Conservation (phyloP, 2,329 filamentous ascomycete genomes). For the Fusarium torulosum region DNA sequence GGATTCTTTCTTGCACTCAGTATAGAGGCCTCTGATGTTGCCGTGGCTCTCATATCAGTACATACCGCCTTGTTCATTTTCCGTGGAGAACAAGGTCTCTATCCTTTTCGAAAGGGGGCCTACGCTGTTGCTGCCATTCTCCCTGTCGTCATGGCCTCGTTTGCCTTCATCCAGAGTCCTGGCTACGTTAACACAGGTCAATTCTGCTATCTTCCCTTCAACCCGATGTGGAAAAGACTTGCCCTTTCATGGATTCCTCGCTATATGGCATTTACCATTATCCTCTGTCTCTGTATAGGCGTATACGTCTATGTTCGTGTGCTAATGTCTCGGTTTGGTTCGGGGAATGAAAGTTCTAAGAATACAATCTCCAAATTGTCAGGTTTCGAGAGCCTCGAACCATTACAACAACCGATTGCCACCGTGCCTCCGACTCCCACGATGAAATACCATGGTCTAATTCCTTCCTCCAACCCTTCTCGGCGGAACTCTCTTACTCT, state of each 20-base stretch:
- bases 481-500: conserved; percentile 20
- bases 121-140: conserved; percentile 69
- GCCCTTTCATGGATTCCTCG: conserved; percentile 80
- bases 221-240: conserved; percentile 76
- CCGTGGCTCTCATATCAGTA: conserved; percentile 78
- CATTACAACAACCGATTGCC: conserved; percentile 7
- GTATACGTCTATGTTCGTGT: conserved; percentile 77
- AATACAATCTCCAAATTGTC: conserved; percentile 32
- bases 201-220: conserved; percentile 76
- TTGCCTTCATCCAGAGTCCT: conserved; percentile 71
- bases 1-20: conserved; percentile 76
- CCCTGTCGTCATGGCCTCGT: conserved; percentile 69
- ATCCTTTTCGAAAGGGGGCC: conserved; percentile 72
- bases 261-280: conserved; percentile 74
- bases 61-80: conserved; percentile 81
- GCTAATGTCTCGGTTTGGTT: conserved; percentile 57
- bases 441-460: conserved; percentile 52
- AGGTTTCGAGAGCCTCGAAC: conserved; percentile 22
- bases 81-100: conserved; percentile 72
- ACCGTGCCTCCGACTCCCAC: conserved; percentile 48
- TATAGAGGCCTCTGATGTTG: conserved; percentile 78
- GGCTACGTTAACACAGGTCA: conserved; percentile 74
- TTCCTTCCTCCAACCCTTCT: conserved; percentile 47
- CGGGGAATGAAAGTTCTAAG: conserved; percentile 22
- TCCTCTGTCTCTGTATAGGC: conserved; percentile 73